Base-by-base conservation (phyloP, 768 basidiomycete genomes). In the Termitomyces sp. region DNA sequence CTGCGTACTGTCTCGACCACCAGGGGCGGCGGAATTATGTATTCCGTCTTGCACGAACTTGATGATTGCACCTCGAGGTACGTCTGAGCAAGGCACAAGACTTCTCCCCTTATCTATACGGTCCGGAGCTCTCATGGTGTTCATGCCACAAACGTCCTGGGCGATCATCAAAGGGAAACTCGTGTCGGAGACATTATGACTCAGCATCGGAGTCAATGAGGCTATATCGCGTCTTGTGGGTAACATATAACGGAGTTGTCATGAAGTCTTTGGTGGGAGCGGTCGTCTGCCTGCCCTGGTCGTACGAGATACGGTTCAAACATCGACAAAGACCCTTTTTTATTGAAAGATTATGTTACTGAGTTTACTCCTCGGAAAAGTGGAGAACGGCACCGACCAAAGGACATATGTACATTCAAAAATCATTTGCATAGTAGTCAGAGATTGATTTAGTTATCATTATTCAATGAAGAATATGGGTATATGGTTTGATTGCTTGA, bases 171-270 rank as follows among this genome's bases (percentile, higher is more conserved):
- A 36, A 74, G 72, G 71, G 32, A 61, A n/a, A 16, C 32, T 10
- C 67, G 67, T 23, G 67, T 70, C 7, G 71, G 0, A 67, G 44
- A 35, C 33, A 0, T 72, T 76, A 51, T 61, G 75, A 49, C 30
- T 60, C 9, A 65, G 48, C 5, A 63, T 77, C 47, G 74, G 73
- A 13, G 33, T 60, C 8, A 68, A 71, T 32, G 65, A 62, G 46
- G 56, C 62, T 3, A 63, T 75, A 36, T 56, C 58, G 50, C 64
- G 64, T 54, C 61, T 77, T 28, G 72, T 76, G 71, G 74, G 72
- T 12, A 44, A 61, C 8, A 58, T 72, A 26, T 72, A 70, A n/a
- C 59, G 51, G 46, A 1, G 75, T 76, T 56, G 70, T 75, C 28
- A 33, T 61, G 23, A 61, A 64, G n/a, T 68, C 72, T 1, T 38